phyloP scores from a whole-genome alignment of 495 filamentous ascomycete species.

The Talaromyces proteolyticus region DNA sequence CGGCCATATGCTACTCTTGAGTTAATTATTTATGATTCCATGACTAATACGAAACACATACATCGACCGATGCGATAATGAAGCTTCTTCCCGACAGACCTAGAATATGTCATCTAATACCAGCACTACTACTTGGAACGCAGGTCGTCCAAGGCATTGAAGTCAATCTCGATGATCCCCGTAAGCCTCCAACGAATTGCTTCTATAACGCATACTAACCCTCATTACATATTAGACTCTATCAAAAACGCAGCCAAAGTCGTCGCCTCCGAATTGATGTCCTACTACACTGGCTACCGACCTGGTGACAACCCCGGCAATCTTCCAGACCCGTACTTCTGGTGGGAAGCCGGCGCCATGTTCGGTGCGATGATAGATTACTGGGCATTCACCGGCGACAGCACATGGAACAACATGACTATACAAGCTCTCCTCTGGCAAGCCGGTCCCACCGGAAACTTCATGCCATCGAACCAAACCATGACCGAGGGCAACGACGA shows the following conservation, averaged over 20 bases:
- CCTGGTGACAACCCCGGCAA: slow-evolving; percentile 68
- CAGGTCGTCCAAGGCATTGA: slow-evolving; percentile 15
- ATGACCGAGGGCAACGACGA: slow-evolving; percentile 77
- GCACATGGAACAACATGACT: slow-evolving; percentile 63
- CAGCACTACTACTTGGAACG: slow-evolving; percentile 8
- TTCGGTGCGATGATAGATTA: slow-evolving; percentile 77
- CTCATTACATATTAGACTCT: slow-evolving; percentile 25
- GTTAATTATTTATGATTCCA: no score
- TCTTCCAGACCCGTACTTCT: slow-evolving; percentile 71
- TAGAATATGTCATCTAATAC: not conserved
- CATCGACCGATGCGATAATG: not conserved
- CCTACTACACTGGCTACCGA: slow-evolving; percentile 64
- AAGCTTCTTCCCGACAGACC: not conserved
- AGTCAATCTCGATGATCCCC: slow-evolving; percentile 14
- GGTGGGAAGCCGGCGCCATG: slow-evolving; percentile 78
- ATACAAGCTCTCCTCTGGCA: slow-evolving; percentile 66
- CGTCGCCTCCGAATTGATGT: slow-evolving; percentile 42
- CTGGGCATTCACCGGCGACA: slow-evolving; percentile 75
- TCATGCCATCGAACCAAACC: slow-evolving; percentile 79
- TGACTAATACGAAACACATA: not conserved
- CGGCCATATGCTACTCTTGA: no score
- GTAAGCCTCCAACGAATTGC: not conserved
- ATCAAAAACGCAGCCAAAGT: slow-evolving; percentile 38
- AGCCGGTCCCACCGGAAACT: slow-evolving; percentile 58
- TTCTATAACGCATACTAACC: not conserved